Conservation (phyloP, 2,329 filamentous ascomycete genomes). For the Teratosphaeria epicoccoides region DNA sequence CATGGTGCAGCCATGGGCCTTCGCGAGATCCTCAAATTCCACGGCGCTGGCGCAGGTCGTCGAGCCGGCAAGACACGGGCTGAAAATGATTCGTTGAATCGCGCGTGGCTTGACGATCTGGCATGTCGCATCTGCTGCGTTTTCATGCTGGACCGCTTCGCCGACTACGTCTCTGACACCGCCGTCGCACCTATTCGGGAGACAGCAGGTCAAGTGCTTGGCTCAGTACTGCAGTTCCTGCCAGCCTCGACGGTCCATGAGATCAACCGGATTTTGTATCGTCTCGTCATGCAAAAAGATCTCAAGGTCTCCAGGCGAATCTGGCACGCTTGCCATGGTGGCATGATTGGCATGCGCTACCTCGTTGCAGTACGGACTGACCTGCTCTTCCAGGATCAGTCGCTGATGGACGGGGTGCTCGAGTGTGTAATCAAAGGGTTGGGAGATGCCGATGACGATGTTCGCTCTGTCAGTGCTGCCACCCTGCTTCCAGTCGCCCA, state of each 20-base stretch:
- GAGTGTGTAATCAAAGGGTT: conserved; percentile 90
- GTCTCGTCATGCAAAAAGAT: conserved; percentile 86
- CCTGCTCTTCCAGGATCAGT: conserved; percentile 68
- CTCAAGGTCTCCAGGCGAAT: conserved; percentile 60
- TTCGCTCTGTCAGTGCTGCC: conserved; percentile 92
- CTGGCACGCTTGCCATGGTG: conserved; percentile 95
- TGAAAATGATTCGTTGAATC: conserved; percentile 72
- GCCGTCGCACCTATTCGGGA: conserved; percentile 94
- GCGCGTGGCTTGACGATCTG: conserved; percentile 82
- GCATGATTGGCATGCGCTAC: conserved; percentile 93
- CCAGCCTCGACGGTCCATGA: conserved; percentile 67
- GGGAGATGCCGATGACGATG: conserved; percentile 84
- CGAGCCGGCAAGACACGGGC: conserved; percentile 54
- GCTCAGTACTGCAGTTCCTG: conserved; percentile 77
- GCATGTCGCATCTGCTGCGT: conserved; percentile 93
- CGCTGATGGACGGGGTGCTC: conserved; percentile 87
- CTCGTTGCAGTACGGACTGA: conserved; percentile 92
- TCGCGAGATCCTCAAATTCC: conserved; percentile 81
- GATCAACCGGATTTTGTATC: conserved; percentile 74
- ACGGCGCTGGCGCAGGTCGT: conserved; percentile 79
- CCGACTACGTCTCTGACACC: conserved; percentile 94
- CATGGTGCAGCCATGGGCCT: conserved; percentile 94
- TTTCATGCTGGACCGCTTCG: conserved; percentile 94
- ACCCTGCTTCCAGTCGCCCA: conserved; percentile 92
- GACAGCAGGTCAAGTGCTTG: conserved; percentile 86